Percentiles rank a stretch among this genome's conserved stretches.
Evolutionary conservation across 2,329 filamentous ascomycete genomes (phyloP).

Genomic region (Aspergillus sp.): DNA sequence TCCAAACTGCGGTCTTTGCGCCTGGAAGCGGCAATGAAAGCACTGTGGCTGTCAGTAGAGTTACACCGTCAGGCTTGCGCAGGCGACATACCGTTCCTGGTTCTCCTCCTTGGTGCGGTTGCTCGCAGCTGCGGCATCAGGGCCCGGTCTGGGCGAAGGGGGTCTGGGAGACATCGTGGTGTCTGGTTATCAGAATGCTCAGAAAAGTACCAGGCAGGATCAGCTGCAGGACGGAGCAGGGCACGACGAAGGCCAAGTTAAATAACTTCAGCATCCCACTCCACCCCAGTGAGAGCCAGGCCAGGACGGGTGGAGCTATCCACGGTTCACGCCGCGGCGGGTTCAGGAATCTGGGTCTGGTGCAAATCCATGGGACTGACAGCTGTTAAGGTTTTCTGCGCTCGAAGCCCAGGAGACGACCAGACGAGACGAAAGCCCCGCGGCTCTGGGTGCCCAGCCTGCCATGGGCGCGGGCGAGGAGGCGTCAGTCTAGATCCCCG

Average conservation of each 20-base stretch:
- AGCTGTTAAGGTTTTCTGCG: background rate
- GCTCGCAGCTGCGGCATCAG: slow-evolving; percentile 30
- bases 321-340: background rate
- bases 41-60: slow-evolving; percentile 50
- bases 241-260: background rate
- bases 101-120: slow-evolving; percentile 44
- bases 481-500: no score
- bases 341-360: background rate
- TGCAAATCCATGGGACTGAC: background rate
- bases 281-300: background rate
- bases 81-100: slow-evolving; percentile 41
- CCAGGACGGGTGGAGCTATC: background rate
- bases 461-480: no score
- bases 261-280: background rate
- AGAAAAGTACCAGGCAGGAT: background rate
- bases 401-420: background rate
- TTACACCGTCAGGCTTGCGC: background rate
- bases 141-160: slow-evolving; percentile 17
- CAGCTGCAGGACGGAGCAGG: background rate
- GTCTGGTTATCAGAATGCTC: background rate
- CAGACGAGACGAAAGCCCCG: no score
- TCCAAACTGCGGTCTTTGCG: slow-evolving; percentile 84
- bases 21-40: slow-evolving; percentile 88
- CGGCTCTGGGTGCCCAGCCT: no score
- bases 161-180: slow-evolving; percentile 22